Conservation (phyloP, 257 asterid genomes). For the Solanum virginianum region DNA sequence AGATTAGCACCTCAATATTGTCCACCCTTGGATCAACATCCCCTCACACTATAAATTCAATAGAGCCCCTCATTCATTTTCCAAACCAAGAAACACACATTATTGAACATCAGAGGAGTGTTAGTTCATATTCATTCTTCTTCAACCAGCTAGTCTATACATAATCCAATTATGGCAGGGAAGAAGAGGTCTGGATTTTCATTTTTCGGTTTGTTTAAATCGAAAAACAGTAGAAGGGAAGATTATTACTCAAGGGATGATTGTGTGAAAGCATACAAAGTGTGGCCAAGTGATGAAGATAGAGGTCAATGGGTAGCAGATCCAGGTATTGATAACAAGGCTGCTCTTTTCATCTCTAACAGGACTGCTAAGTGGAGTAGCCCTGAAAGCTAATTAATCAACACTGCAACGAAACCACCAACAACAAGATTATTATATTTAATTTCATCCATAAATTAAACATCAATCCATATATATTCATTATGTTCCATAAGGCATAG, state of each 20-base stretch:
- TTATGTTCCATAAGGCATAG: background rate
- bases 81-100: background rate
- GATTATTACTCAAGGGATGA: conserved; percentile 24
- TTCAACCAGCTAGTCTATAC: background rate
- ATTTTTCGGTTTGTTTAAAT: conserved; percentile 35
- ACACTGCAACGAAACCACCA: no score
- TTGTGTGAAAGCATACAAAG: conserved; percentile 50
- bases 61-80: conserved; percentile 1
- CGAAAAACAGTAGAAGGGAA: conserved; percentile 4
- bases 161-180: conserved; percentile 27
- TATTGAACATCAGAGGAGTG: background rate
- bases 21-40: conserved; percentile 21
- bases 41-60: conserved; percentile 30
- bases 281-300: conserved; percentile 77
- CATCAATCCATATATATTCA: background rate
- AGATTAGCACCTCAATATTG: background rate
- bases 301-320: conserved; percentile 77
- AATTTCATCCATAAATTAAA: background rate
- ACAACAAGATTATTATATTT: background rate
- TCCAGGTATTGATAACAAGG: conserved; percentile 61
- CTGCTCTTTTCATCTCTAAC: conserved; percentile 37
- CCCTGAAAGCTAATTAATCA: conserved; percentile 14
- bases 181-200: conserved; percentile 31
- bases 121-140: background rate
- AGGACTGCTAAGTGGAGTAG: conserved; percentile 46